phyloP scores from a whole-genome alignment of 2,329 filamentous ascomycete genomes.

The Fusarium verticillioides region DNA sequence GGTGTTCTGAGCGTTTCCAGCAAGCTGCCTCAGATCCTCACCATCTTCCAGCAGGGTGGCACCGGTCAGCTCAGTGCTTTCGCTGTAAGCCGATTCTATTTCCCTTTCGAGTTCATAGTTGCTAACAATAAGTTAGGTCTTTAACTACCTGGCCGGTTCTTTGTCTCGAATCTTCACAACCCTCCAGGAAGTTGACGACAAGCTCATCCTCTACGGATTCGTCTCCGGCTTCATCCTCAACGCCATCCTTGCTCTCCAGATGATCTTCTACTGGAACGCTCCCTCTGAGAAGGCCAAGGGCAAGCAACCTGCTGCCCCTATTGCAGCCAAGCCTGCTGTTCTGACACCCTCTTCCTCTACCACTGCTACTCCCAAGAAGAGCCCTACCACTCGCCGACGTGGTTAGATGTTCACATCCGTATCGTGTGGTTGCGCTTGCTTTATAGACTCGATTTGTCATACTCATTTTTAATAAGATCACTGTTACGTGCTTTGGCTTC shows the following conservation, averaged over 20 bases:
- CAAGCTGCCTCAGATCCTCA: constrained; percentile 92
- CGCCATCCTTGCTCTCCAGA: constrained; percentile 84
- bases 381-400: constrained; percentile 57
- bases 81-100: constrained; percentile 71
- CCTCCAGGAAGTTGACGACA: constrained; percentile 95
- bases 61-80: constrained; percentile 98
- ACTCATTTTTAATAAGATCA: constrained; percentile 13
- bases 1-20: constrained; percentile 85
- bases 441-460: constrained; percentile 31
- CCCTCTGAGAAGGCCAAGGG: constrained; percentile 60
- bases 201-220: constrained; percentile 95
- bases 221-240: constrained; percentile 93
- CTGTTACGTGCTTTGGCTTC: not conserved
- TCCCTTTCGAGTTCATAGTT: too few relatives aligned
- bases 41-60: constrained; percentile 84
- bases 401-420: constrained; percentile 47
- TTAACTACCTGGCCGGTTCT: constrained; percentile 96
- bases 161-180: constrained; percentile 97
- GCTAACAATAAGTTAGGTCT: constrained; percentile 71
- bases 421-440: constrained; percentile 22
- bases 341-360: constrained; percentile 38
- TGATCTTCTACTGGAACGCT: constrained; percentile 96
- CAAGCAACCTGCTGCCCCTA: constrained; percentile 53
- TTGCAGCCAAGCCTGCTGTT: constrained; percentile 44
- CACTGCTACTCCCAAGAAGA: constrained; percentile 52